Evolutionary conservation across 2,329 filamentous ascomycete genomes (phyloP).

Genomic region (Diaporthe sp.): DNA sequence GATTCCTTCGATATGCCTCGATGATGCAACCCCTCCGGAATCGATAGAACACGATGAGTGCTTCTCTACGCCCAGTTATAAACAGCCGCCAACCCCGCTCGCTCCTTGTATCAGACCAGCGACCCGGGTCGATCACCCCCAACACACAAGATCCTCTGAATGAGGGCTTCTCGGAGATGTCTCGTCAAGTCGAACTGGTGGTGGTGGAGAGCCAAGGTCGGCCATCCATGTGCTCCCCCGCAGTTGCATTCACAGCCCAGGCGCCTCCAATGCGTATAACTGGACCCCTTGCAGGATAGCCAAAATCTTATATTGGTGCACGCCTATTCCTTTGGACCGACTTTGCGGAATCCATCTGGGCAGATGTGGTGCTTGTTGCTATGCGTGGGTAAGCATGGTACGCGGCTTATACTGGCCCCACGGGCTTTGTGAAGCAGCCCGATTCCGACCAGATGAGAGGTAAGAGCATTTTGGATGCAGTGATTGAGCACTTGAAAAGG

Average conservation of each 20-base stretch:
- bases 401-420: neutral
- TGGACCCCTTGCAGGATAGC: constrained; percentile 14
- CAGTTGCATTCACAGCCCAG: constrained; percentile 9
- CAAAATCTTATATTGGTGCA: constrained; percentile 9
- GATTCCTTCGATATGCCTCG: neutral
- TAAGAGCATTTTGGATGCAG: neutral
- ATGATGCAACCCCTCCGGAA: neutral
- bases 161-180: constrained; percentile 23
- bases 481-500: neutral
- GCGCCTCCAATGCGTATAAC: neutral
- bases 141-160: neutral
- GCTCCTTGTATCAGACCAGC: neutral
- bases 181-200: constrained; percentile 14
- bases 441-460: neutral
- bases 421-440: neutral
- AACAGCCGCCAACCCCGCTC: constrained; percentile 1
- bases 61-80: neutral
- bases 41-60: neutral
- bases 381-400: neutral
- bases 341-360: neutral
- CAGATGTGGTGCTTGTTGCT: neutral
- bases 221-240: constrained; percentile 22
- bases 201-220: constrained; percentile 11
- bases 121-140: constrained; percentile 10
- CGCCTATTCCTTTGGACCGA: neutral